Evolutionary conservation across 306 rosid species (phyloP), one percentile per base, ranked within the genome.

Genomic region (Sicyos baderoa): DNA sequence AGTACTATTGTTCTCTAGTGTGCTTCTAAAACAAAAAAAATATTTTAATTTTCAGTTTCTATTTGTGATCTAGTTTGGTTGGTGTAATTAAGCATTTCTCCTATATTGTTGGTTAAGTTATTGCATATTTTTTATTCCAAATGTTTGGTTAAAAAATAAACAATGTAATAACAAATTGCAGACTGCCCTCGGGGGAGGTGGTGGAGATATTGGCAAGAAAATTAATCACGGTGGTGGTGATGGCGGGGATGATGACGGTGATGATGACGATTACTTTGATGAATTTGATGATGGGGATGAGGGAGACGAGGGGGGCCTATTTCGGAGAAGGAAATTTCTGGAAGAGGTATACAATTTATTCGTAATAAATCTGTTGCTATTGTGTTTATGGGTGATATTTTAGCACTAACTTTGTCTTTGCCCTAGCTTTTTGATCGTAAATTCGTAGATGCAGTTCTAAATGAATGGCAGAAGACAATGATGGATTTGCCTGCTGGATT

Each of bases 401-500:
- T 29, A 70, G 42, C 73, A 70, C 61, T 70, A 50, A 50, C 51
- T 71, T 80, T 66, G 14, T 84, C 45, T 51, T 77, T 40, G 71
- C 75, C 75, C 75, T 82, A 94, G 99, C 84, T 94, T 73, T 94
- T 94, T 83, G 97, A 94, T 78, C 86, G 90, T 12, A 94, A 94
- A 79, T 94, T 94, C 79, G 88, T 94, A 65, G 97, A 94, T 74
- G 97, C 96, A 0, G 96, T 94, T 56, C 82, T 90, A 84, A 86
- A 84, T 60, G 97, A 94, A 82, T 94, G 99, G 99, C 96, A 90
- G 74, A 86, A 40, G 85, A 90, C 97, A 67, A 77, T 94, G 82
- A 82, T 94, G 95, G 97, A 94, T 76, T 88, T 94, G 78, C 99
- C 99, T 67, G 99, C 97, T 62, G 99, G 99, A 74, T 82, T 94